Evolutionary conservation across 169 alveolate genomes (phyloP).

Genomic region (Plasmodium malariae): DNA sequence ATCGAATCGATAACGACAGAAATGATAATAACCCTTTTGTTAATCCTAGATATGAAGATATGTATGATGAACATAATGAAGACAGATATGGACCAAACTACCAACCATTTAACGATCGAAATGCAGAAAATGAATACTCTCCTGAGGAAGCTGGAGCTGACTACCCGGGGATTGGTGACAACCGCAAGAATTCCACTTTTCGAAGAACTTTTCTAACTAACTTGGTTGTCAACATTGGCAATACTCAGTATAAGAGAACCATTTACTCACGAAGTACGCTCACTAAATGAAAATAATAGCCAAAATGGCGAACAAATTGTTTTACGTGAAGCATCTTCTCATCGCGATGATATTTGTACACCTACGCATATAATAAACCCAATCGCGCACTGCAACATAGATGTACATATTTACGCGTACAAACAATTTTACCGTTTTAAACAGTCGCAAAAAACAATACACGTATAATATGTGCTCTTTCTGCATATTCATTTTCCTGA

Average conservation of each 20-base stretch:
- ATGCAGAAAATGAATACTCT: too few relatives aligned
- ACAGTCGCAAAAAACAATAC: too few relatives aligned
- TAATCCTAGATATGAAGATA: neutral
- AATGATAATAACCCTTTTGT: constrained; percentile 12
- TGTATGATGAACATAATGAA: neutral
- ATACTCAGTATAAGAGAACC: constrained; percentile 15
- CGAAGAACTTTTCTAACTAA: neutral
- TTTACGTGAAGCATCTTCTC: too few relatives aligned
- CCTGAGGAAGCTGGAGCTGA: neutral
- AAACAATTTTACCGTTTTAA: too few relatives aligned
- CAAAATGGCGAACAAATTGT: too few relatives aligned
- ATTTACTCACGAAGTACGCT: constrained; percentile 17
- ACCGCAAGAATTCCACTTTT: neutral
- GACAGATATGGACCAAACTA: neutral
- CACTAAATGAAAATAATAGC: neutral
- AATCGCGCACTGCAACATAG: too few relatives aligned
- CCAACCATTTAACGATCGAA: too few relatives aligned
- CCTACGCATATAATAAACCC: too few relatives aligned
- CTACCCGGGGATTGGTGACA: constrained; percentile 5
- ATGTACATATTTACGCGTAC: too few relatives aligned
- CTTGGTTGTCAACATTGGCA: constrained; percentile 12
- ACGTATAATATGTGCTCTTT: too few relatives aligned
- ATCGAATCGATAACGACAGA: neutral
- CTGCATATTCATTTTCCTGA: too few relatives aligned
- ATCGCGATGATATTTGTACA: too few relatives aligned